Percentiles rank a stretch among this genome's conserved stretches.
Evolutionary conservation across 208 protist genomes (phyloP).

Genomic region (Angomonas deanei): DNA sequence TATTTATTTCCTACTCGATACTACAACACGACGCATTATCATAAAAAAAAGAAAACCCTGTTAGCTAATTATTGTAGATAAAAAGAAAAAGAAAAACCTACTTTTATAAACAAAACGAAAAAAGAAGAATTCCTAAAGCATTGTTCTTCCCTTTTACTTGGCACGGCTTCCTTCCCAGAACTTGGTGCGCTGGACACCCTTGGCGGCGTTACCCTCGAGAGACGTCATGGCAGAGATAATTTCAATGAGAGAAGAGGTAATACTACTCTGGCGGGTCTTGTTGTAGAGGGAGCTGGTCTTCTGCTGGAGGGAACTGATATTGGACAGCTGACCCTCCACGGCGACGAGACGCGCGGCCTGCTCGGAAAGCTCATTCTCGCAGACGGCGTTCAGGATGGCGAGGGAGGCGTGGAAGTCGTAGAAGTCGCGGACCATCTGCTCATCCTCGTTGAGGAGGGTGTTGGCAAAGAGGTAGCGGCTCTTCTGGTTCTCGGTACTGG

Average conservation of each 20-base stretch:
- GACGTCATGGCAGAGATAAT: conserved; percentile 90
- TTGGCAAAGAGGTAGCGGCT: conserved; percentile 84
- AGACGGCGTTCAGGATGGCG: conserved; percentile 76
- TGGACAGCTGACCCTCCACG: conserved; percentile 87
- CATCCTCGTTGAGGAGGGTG: conserved; percentile 78
- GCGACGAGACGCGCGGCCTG: conserved; percentile 84
- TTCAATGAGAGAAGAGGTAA: conserved; percentile 87
- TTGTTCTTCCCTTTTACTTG: conserved; percentile 26
- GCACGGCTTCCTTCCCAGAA: conserved; percentile 75
- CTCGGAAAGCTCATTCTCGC: conserved; percentile 90
- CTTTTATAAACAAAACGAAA: background rate
- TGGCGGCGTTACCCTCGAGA: conserved; percentile 73
- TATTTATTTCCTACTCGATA: background rate
- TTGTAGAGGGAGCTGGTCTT: conserved; percentile 89
- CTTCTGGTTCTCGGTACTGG: conserved; percentile 84
- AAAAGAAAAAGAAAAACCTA: background rate
- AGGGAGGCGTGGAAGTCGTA: conserved; percentile 87
- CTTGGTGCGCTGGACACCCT: conserved; percentile 71
- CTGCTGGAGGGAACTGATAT: conserved; percentile 77
- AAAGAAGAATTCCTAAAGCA: background rate
- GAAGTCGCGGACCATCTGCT: conserved; percentile 83
- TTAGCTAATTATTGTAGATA: background rate
- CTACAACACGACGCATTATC: background rate
- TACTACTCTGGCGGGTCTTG: conserved; percentile 87
- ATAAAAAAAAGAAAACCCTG: background rate